Evolutionary conservation across 257 asterid species (phyloP).

Genomic region (Osmanthus fragrans): DNA sequence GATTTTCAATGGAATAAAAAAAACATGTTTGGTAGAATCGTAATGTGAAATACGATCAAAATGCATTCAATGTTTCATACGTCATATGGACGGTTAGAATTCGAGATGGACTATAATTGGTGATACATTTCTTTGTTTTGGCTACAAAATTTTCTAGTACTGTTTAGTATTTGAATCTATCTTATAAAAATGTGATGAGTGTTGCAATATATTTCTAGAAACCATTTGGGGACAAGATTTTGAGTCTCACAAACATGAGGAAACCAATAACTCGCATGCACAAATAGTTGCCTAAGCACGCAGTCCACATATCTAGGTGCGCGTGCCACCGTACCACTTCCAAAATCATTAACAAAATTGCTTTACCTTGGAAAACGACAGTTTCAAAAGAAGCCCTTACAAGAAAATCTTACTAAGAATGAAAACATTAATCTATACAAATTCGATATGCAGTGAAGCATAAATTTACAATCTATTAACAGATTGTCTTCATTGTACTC

Average conservation of each 20-base stretch:
- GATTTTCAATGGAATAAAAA: too few relatives aligned
- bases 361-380: conserved; percentile 26
- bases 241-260: neutral
- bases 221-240: neutral
- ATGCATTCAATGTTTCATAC: neutral
- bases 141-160: too few relatives aligned
- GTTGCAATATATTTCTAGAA: too few relatives aligned
- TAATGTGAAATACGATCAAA: too few relatives aligned
- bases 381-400: conserved; percentile 7
- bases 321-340: conserved; percentile 27
- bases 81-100: too few relatives aligned
- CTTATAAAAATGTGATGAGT: neutral
- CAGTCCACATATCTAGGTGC: conserved; percentile 20
- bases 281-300: conserved; percentile 21
- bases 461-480: neutral
- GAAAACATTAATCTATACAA: neutral
- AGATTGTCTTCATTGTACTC: too few relatives aligned
- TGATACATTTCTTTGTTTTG: too few relatives aligned
- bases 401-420: neutral
- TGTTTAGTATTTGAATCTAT: too few relatives aligned
- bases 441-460: neutral
- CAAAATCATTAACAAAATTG: neutral
- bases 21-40: too few relatives aligned
- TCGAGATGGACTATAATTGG: too few relatives aligned
- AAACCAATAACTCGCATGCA: conserved; percentile 27